A percentile compares a stretch with the other conserved stretches of the same genome.
These are phyloP conservation scores for Cucurbita moschata DNA, from an alignment of 306 rosid species.

Conservation along the genomic window DNA sequence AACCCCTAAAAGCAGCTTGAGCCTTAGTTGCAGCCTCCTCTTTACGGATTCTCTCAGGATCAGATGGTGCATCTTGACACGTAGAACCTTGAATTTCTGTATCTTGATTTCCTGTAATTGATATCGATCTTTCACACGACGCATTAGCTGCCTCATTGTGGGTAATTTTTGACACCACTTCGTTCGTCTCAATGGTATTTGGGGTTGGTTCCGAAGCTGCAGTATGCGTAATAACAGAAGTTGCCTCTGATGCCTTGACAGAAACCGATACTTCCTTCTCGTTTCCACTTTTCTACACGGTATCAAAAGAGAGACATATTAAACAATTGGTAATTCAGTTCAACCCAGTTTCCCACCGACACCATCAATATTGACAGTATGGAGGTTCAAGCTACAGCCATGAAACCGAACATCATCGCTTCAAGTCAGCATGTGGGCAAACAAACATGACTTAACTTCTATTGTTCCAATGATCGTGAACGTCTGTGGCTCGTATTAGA, in stretches of 20 bases:
- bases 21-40: constrained; percentile 85
- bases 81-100: constrained; percentile 30
- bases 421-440: neutral
- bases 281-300: constrained; percentile 41
- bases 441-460: neutral
- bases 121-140: constrained; percentile 11
- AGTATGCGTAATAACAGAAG: constrained; percentile 39
- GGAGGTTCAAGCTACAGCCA: neutral
- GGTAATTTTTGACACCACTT: constrained; percentile 35
- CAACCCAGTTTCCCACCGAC: neutral
- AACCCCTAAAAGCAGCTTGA: constrained; percentile 97
- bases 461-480: neutral
- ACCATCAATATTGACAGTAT: neutral
- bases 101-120: constrained; percentile 31
- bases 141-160: constrained; percentile 29
- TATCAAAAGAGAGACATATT: constrained; percentile 1
- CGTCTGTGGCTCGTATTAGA: too few species aligned
- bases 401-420: neutral
- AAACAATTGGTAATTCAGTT: neutral
- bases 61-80: constrained; percentile 33
- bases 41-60: constrained; percentile 51
- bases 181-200: constrained; percentile 17
- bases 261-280: constrained; percentile 45
- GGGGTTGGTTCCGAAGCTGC: constrained; percentile 17
- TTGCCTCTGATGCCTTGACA: constrained; percentile 43